A percentile compares a stretch with the other conserved stretches of the same genome.
Conservation (phyloP, 441 rosid genomes). For the Adansonia madagascariensis region DNA sequence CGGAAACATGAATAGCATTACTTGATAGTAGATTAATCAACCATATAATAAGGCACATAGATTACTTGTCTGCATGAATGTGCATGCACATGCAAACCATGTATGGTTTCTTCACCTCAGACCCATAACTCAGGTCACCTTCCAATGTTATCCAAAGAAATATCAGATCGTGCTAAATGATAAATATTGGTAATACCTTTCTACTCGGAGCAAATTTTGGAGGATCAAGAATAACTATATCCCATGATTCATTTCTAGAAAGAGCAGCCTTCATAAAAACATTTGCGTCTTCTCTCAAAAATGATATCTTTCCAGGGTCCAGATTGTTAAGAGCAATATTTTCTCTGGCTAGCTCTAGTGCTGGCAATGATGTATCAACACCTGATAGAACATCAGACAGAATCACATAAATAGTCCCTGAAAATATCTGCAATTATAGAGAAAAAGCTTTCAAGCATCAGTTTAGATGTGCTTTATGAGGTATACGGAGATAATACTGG, state of each 20-base stretch:
- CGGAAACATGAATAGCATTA: not conserved
- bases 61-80: conserved; percentile 4
- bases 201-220: conserved; percentile 83
- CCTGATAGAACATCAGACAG: conserved; percentile 46
- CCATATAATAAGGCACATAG: not conserved
- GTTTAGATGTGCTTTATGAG: not conserved
- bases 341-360: conserved; percentile 84
- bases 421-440: not conserved
- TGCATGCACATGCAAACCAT: not conserved
- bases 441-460: not conserved
- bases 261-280: conserved; percentile 80
- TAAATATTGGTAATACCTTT: conserved; percentile 43
- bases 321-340: conserved; percentile 70
- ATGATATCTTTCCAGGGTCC: conserved; percentile 64
- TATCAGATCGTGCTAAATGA: not conserved
- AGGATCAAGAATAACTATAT: conserved; percentile 84
- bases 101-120: not conserved
- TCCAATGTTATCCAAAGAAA: not conserved
- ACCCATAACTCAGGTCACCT: not conserved
- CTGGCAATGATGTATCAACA: conserved; percentile 79
- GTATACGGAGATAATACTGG: not conserved
- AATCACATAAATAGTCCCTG: not conserved
- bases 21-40: not conserved
- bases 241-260: conserved; percentile 80
- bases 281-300: conserved; percentile 72